Base-by-base conservation (phyloP, 208 protist species). In the Trichomonas vaginalis region DNA sequence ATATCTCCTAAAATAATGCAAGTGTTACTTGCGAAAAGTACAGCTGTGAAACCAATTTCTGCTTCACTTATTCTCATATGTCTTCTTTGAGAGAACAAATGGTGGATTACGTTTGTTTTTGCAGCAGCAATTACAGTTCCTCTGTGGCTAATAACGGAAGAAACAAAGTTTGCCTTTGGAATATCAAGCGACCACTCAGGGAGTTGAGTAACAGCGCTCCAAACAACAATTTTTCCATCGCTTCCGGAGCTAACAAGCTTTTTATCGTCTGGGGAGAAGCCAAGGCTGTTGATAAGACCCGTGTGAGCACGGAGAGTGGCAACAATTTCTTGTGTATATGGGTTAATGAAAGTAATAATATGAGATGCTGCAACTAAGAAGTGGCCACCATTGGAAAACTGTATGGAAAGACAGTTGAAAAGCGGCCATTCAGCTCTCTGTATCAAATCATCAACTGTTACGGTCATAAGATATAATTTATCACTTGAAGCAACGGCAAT, bases 311-410 rank as follows among this genome's bases (percentile, higher is more conserved):
- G 82, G n/a, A 90, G 42, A 0, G 82, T 90, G 0, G 82, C 82
- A 90, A 90, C n/a, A 48, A 90, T 90, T 90, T 90, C 82, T 48
- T 90, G 82, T 27, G 82, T 90, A n/a, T 90, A 90, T 35, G 82
- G 82, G 48, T 90, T 90, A n/a, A 90, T 90, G 48, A 90, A 90
- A n/a, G 82, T 90, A 48, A 90, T 90, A 48, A 90, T 90, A n/a
- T 90, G 82, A 35, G 82, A 90, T 48, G 82, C 82, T n/a, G 82
- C 82, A 35, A 90, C 82, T 35, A 90, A n/a, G n/a, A 90, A 90
- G 32, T 90, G 82, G 1, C 82, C 82, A 90, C 82, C 82, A n/a
- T 90, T 90, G 4, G 15, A 35, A 48, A 90, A 90, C 42, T 48
- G 23, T n/a, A 90, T 90, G 9, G 40, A 90, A 48, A 90, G 42